phyloP scores from a whole-genome alignment of 2,329 filamentous ascomycete genomes.

The Stenocarpella maydis region DNA sequence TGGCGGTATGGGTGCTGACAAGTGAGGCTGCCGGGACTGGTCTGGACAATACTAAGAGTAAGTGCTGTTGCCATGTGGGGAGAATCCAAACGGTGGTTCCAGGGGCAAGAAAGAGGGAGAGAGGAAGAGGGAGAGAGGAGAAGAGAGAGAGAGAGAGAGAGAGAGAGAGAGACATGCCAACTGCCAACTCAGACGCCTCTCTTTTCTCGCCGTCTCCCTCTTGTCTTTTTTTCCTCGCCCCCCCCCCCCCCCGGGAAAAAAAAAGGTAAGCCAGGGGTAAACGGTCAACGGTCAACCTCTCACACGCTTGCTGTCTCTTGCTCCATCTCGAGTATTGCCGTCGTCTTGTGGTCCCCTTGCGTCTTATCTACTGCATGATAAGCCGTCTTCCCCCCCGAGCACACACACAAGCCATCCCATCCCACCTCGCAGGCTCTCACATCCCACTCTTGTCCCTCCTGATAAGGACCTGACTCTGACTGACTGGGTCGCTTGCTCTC shows the following conservation, averaged over 20 bases:
- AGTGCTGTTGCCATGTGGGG: constrained; percentile 16
- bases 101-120: not conserved
- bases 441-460: not conserved
- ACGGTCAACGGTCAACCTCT: not conserved
- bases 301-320: not conserved
- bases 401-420: constrained; percentile 1
- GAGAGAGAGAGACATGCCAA: not conserved
- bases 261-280: not conserved
- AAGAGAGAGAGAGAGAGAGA: not conserved
- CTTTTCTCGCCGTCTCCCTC: not conserved
- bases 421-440: not conserved
- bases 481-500: not conserved
- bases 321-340: not conserved
- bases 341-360: constrained; percentile 3
- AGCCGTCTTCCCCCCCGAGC: constrained; percentile 3
- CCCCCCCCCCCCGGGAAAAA: not conserved
- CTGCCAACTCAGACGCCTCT: not conserved
- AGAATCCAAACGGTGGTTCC: not conserved
- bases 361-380: constrained; percentile 26
- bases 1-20: constrained; percentile 20
- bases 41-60: constrained; percentile 9
- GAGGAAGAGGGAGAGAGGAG: not conserved
- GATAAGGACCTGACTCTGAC: constrained; percentile 7
- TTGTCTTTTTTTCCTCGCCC: not conserved
- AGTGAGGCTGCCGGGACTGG: not conserved